Base-by-base conservation (phyloP, 345 rosid species). In the Citrus hindsii region DNA sequence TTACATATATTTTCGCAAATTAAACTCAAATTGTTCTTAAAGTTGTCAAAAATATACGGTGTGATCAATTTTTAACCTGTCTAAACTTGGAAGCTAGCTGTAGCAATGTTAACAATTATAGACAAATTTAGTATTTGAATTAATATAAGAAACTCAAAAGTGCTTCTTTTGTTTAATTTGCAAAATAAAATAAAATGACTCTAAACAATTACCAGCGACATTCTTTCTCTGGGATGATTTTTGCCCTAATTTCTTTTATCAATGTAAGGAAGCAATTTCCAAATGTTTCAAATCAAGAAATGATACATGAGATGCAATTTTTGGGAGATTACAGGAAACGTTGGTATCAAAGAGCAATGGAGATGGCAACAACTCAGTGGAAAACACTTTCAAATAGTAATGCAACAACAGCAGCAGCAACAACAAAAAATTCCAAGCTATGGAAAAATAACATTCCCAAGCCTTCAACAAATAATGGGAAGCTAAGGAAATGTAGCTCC, bases 301-400 rank as follows among this genome's bases (percentile, higher is more conserved):
- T 69, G 19, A 76, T 80, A 71, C 80, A 71, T 80, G 79, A 84
- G 19, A 35, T 79, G 67, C 66, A 77, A 38, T 28, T 77, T 28
- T 63, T 87, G 38, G 72, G 77, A 9, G 58, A 59, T 77, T 79
- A 65, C 82, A 93, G 97, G 96, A 96, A 91, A 84, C 94, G 91
- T 65, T 96, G 99, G 99, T 93, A 93, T 83, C 94, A 92, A 65
- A 88, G 91, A 88, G 99, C 98, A 79, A 90, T 91, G 89, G 91
- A 93, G 83, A 84, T 86, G 80, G 97, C 98, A 5, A 84, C 92
- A 4, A 77, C 33, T 19, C 79, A 86, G 9, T 91, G 89, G 88
- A 89, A 83, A 81, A 71, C 85, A 22, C 55, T 78, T 75, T 60
- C 87, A 37, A 53, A 53, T 53, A 53, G 6, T 18, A 0, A 53